A percentile compares a stretch with the other conserved stretches of the same genome.
phyloP scores from a whole-genome alignment of 108 stramenopile species.

The Discostella stelligeroides region DNA sequence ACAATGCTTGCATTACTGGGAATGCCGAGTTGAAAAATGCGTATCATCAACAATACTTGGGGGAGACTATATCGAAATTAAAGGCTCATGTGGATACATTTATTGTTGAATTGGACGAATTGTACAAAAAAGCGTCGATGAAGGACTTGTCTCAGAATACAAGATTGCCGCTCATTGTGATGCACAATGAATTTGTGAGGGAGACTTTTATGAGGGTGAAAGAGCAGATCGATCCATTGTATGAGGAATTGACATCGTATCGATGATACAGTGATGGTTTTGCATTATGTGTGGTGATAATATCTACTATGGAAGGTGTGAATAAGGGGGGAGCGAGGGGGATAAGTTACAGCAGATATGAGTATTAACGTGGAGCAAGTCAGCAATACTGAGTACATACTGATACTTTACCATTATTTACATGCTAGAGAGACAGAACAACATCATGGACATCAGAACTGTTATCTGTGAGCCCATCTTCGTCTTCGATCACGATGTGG shows the following conservation, averaged over 20 bases:
- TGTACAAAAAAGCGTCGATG: conserved; percentile 43
- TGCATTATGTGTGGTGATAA: too few relatives aligned
- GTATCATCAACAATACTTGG: conserved; percentile 57
- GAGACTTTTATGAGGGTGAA: conserved; percentile 55
- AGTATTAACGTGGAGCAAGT: too few relatives aligned
- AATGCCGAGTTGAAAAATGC: conserved; percentile 53
- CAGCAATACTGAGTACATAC: too few relatives aligned
- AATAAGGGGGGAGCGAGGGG: too few relatives aligned
- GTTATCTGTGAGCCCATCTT: too few relatives aligned
- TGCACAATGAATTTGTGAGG: conserved; percentile 57
- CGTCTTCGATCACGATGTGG: too few relatives aligned
- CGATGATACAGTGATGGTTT: background rate
- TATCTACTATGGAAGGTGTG: too few relatives aligned
- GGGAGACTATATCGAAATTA: conserved; percentile 40
- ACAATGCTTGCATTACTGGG: conserved; percentile 55
- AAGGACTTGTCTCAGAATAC: conserved; percentile 44
- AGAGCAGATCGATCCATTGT: conserved; percentile 40
- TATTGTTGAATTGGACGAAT: conserved; percentile 45
- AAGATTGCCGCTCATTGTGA: conserved; percentile 46
- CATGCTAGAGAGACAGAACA: too few relatives aligned
- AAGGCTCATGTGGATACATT: conserved; percentile 60
- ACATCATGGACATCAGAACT: too few relatives aligned
- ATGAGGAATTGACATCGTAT: conserved; percentile 3
- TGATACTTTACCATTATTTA: too few relatives aligned
- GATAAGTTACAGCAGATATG: too few relatives aligned